Conservation (phyloP, 2,329 filamentous ascomycete genomes). For the Apiospora arundinis region DNA sequence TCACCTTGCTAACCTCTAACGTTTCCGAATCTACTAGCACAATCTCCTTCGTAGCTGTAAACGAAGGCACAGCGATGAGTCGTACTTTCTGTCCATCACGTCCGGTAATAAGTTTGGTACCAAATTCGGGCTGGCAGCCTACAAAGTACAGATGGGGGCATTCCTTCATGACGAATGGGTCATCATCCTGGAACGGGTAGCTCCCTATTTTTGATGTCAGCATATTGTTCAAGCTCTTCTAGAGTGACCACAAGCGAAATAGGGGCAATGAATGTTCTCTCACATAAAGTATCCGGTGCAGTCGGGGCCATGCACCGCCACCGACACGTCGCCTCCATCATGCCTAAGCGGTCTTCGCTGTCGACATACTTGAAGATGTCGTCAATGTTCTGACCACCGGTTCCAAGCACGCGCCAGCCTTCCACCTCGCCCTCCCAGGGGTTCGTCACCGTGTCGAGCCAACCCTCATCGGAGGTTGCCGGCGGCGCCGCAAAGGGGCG, state of each 20-base stretch:
- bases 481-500: slow-evolving; percentile 68
- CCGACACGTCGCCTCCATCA: slow-evolving; percentile 93
- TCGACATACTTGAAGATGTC: slow-evolving; percentile 93
- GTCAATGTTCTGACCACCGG: slow-evolving; percentile 89
- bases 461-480: slow-evolving; percentile 60
- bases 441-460: slow-evolving; percentile 91
- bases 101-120: slow-evolving; percentile 72
- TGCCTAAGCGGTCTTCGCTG: slow-evolving; percentile 76
- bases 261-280: slow-evolving; percentile 43
- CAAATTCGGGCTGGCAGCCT: slow-evolving; percentile 82
- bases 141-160: slow-evolving; percentile 93
- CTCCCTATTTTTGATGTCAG: slow-evolving; percentile 65
- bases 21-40: slow-evolving; percentile 87
- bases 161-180: slow-evolving; percentile 84
- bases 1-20: slow-evolving; percentile 76
- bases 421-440: slow-evolving; percentile 91
- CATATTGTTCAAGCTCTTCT: neutral
- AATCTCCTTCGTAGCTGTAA: slow-evolving; percentile 77
- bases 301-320: slow-evolving; percentile 94
- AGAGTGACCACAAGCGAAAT: neutral
- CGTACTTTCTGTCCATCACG: slow-evolving; percentile 73
- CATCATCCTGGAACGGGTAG: slow-evolving; percentile 93
- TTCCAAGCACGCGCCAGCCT: slow-evolving; percentile 86
- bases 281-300: slow-evolving; percentile 93
- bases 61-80: slow-evolving; percentile 83